A percentile compares a stretch with the other conserved stretches of the same genome.
Conservation (phyloP, 2,329 filamentous ascomycete genomes). For the Hypoxylon sp. region DNA sequence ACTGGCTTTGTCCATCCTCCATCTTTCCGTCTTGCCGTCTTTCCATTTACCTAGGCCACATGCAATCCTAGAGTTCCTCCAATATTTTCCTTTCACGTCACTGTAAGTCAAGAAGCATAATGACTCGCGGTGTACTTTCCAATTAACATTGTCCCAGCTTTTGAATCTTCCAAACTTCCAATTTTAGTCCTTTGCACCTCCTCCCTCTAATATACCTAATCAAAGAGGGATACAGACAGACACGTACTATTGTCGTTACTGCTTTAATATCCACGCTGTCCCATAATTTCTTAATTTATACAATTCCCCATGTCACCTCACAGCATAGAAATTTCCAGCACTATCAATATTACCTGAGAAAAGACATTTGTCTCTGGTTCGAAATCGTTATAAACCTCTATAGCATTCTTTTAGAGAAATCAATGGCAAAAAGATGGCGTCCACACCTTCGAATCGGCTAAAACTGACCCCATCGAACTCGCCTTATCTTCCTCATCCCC, state of each 20-base stretch:
- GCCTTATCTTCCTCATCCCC: constrained; percentile 74
- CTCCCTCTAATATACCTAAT: constrained; percentile 17
- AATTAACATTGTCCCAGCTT: constrained; percentile 48
- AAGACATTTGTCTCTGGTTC: constrained; percentile 20
- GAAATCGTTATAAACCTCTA: constrained; percentile 20
- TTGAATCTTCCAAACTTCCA: constrained; percentile 44
- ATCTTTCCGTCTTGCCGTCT: constrained; percentile 10
- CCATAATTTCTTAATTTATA: constrained; percentile 25
- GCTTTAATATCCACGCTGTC: constrained; percentile 24
- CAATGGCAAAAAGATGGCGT: constrained; percentile 72
- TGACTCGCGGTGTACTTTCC: constrained; percentile 41
- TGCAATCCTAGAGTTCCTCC: constrained; percentile 39
- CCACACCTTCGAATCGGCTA: constrained; percentile 72
- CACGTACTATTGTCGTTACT: constrained; percentile 4
- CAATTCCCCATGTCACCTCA: constrained; percentile 46
- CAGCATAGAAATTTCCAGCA: constrained; percentile 45
- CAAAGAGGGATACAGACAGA: constrained; percentile 27
- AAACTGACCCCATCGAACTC: constrained; percentile 84
- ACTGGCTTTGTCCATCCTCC: constrained; percentile 38
- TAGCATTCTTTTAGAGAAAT: constrained; percentile 35
- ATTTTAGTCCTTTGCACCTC: constrained; percentile 28
- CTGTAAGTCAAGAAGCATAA: constrained; percentile 51
- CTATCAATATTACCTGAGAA: constrained; percentile 47
- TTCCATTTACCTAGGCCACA: constrained; percentile 11
- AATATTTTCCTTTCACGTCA: constrained; percentile 50